A percentile compares a stretch with the other conserved stretches of the same genome.
Evolutionary conservation across 2,329 filamentous ascomycete genomes (phyloP).

Genomic region (Daldinia eschscholtzii): DNA sequence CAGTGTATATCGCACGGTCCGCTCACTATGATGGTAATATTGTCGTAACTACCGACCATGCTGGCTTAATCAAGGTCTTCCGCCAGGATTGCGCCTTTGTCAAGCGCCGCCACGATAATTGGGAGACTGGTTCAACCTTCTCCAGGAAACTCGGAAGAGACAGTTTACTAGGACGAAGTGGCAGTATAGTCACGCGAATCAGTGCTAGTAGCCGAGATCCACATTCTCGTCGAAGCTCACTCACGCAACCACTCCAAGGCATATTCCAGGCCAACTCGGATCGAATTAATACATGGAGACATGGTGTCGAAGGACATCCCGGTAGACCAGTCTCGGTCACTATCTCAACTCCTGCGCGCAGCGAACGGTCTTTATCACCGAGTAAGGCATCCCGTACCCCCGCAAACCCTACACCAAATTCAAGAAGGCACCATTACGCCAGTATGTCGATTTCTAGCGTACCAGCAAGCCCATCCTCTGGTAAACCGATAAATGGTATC

Average conservation of each 20-base stretch:
- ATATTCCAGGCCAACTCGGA: conserved; percentile 66
- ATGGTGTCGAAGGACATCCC: conserved; percentile 63
- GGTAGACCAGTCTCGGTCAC: conserved; percentile 55
- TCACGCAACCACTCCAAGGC: conserved; percentile 56
- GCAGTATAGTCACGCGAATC: conserved; percentile 67
- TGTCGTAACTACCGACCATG: conserved; percentile 89
- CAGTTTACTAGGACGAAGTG: conserved; percentile 69
- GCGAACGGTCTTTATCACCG: conserved; percentile 69
- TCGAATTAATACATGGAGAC: conserved; percentile 89
- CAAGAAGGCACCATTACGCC: conserved; percentile 60
- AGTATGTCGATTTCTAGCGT: conserved; percentile 48
- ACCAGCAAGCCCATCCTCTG: conserved; percentile 59
- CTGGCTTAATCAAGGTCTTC: conserved; percentile 92
- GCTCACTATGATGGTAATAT: conserved; percentile 87
- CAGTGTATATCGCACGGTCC: conserved; percentile 81
- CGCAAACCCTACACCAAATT: conserved; percentile 60
- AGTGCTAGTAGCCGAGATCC: conserved; percentile 59
- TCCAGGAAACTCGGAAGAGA: conserved; percentile 75
- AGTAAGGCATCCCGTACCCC: conserved; percentile 58
- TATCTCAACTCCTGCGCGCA: conserved; percentile 57
- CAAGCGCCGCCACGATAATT: conserved; percentile 81
- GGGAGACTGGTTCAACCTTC: conserved; percentile 83
- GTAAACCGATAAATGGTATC: conserved; percentile 45
- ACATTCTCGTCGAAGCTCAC: conserved; percentile 67
- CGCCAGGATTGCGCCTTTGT: conserved; percentile 90